Evolutionary conservation across 208 protist genomes (phyloP).

Genomic region (Crithidia brevicula): DNA sequence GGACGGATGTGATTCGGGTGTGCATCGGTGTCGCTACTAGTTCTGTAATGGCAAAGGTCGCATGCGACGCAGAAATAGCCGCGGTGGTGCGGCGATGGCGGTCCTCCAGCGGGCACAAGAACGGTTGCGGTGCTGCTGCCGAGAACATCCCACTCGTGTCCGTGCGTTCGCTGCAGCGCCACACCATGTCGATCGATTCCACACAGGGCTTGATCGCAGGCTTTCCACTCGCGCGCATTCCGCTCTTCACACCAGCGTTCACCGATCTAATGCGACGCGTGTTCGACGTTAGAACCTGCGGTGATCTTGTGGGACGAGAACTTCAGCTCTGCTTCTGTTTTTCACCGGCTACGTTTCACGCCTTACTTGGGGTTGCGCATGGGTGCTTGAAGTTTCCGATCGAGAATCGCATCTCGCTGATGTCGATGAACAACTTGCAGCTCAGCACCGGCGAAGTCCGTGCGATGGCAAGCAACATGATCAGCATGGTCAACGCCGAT

Average conservation of each 20-base stretch:
- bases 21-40: slow-evolving; percentile 73
- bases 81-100: slow-evolving; percentile 13
- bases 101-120: background rate
- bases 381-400: slow-evolving; percentile 57
- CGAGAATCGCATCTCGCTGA: slow-evolving; percentile 42
- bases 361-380: slow-evolving; percentile 46
- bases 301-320: slow-evolving; percentile 42
- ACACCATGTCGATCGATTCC: slow-evolving; percentile 42
- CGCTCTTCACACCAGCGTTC: slow-evolving; percentile 59
- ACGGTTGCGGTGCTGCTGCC: background rate
- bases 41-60: slow-evolving; percentile 82
- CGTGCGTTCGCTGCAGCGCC: slow-evolving; percentile 53
- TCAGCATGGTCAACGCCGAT: slow-evolving; percentile 37
- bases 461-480: slow-evolving; percentile 40
- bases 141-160: slow-evolving; percentile 30
- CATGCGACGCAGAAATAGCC: slow-evolving; percentile 66
- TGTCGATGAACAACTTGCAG: slow-evolving; percentile 34
- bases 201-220: slow-evolving; percentile 47
- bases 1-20: slow-evolving; percentile 21
- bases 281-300: slow-evolving; percentile 65
- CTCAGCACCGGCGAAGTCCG: slow-evolving; percentile 4
- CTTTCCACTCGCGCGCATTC: slow-evolving; percentile 59
- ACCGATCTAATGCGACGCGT: slow-evolving; percentile 51
- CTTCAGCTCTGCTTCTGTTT: slow-evolving; percentile 60
- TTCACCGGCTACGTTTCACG: slow-evolving; percentile 42